phyloP scores from a whole-genome alignment of 2,329 filamentous ascomycete genomes.

The Phaeosphaeria sp. region DNA sequence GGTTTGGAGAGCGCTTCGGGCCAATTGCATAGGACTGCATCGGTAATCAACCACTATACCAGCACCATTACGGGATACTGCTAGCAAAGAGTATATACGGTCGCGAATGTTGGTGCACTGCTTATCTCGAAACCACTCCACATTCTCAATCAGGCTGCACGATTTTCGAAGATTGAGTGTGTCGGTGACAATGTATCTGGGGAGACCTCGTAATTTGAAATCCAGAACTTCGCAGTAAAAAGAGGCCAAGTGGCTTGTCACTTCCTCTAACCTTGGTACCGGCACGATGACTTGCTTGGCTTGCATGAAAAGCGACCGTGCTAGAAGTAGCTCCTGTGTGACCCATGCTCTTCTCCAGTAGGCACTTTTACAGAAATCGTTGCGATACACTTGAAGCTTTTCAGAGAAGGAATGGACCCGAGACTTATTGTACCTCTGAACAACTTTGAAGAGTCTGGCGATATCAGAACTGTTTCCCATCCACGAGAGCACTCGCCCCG shows the following conservation, averaged over 20 bases:
- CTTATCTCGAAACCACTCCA: not conserved
- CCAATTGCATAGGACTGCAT: not conserved
- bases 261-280: not conserved
- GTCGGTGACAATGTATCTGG: not conserved
- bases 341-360: constrained; percentile 1
- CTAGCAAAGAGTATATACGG: not conserved
- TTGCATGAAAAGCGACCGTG: not conserved
- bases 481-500: not conserved
- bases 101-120: not conserved
- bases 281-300: not conserved
- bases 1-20: not conserved
- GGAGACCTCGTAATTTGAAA: not conserved
- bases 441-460: not conserved
- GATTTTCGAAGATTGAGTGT: not conserved
- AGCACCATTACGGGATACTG: not conserved
- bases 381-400: no score
- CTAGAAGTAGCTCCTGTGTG: not conserved
- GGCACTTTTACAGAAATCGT: constrained; percentile 8
- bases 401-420: no score
- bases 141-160: not conserved
- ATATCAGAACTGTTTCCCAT: not conserved
- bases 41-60: not conserved
- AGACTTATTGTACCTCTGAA: not conserved
- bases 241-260: not conserved
- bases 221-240: not conserved